Percentiles rank a stretch among this genome's conserved stretches.
These are phyloP conservation scores for Verticillium longisporum DNA, from an alignment of 2,329 filamentous ascomycete genomes.

Conservation along the genomic window DNA sequence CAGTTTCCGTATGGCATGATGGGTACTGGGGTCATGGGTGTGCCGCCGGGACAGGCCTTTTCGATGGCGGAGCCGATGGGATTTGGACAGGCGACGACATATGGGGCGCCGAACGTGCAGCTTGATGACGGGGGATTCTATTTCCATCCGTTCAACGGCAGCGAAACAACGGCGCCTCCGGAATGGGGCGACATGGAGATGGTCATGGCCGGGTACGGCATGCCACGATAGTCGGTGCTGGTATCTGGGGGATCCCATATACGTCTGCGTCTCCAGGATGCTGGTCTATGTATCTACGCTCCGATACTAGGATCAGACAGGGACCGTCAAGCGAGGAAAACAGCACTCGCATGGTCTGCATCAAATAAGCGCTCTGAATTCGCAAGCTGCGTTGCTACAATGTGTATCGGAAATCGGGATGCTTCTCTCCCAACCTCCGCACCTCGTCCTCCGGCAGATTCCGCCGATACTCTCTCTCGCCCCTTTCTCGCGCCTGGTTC, in stretches of 20 bases:
- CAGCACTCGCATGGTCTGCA: background rate
- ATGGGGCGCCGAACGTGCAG: background rate
- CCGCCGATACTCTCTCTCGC: slow-evolving; percentile 19
- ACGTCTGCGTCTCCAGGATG: background rate
- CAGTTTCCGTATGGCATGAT: background rate
- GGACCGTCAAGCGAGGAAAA: background rate
- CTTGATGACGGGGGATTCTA: slow-evolving; percentile 1
- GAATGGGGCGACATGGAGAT: slow-evolving; percentile 3
- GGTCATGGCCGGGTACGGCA: slow-evolving; percentile 1
- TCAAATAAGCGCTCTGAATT: background rate
- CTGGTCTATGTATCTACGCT: background rate
- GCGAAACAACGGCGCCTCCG: background rate
- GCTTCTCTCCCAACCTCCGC: slow-evolving; percentile 28
- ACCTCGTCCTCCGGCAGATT: slow-evolving; percentile 23
- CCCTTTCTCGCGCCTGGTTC: slow-evolving; percentile 24
- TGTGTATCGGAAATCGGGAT: slow-evolving; percentile 28
- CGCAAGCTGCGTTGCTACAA: background rate
- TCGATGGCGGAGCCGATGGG: background rate
- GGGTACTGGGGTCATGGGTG: background rate
- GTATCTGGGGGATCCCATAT: no score
- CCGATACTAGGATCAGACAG: background rate
- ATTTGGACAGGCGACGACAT: background rate
- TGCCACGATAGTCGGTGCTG: background rate
- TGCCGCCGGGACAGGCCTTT: background rate
- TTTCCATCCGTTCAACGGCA: background rate